A percentile compares a stretch with the other conserved stretches of the same genome.
Conservation (phyloP, 495 filamentous ascomycete genomes). For the Penicillium riverlandense region DNA sequence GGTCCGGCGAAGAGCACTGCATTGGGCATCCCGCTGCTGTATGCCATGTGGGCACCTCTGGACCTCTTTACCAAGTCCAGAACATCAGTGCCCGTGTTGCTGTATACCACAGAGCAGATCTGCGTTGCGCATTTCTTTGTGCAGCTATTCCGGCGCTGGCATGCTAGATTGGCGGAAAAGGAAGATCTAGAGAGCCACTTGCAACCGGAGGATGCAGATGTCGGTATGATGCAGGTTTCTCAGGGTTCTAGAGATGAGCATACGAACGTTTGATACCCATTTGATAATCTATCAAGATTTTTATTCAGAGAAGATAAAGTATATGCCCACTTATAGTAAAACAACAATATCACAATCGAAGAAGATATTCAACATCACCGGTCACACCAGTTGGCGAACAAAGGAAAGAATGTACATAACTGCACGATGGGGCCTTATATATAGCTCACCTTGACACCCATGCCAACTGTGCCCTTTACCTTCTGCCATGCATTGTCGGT, state of each 20-base stretch:
- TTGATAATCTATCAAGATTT: not conserved
- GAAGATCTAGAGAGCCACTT: conserved; percentile 7
- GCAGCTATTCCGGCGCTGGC: conserved; percentile 43
- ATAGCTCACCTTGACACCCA: conserved; percentile 98
- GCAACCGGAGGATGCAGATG: not conserved
- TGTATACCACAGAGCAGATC: conserved; percentile 52
- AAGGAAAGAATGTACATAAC: conserved; percentile 13
- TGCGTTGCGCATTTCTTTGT: conserved; percentile 50
- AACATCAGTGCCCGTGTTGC: conserved; percentile 45
- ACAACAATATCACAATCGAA: conserved; percentile 11
- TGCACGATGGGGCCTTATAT: conserved; percentile 46
- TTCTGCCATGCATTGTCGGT: conserved; percentile 73
- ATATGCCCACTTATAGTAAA: conserved; percentile 3
- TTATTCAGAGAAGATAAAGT: not conserved
- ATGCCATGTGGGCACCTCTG: conserved; percentile 46
- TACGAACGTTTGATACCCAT: conserved; percentile 3
- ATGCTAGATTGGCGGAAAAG: conserved; percentile 24
- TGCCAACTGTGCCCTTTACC: conserved; percentile 76
- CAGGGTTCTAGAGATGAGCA: not conserved
- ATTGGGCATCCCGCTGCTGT: conserved; percentile 44
- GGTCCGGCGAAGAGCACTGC: conserved; percentile 51
- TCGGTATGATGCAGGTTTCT: conserved; percentile 5
- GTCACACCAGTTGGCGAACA: not conserved
- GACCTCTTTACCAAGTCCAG: conserved; percentile 44
- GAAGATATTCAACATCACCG: conserved; percentile 11